Evolutionary conservation across 2,329 filamentous ascomycete species (phyloP), one percentile per base, ranked within the genome.

Genomic region (Ramichloridium luteum): DNA sequence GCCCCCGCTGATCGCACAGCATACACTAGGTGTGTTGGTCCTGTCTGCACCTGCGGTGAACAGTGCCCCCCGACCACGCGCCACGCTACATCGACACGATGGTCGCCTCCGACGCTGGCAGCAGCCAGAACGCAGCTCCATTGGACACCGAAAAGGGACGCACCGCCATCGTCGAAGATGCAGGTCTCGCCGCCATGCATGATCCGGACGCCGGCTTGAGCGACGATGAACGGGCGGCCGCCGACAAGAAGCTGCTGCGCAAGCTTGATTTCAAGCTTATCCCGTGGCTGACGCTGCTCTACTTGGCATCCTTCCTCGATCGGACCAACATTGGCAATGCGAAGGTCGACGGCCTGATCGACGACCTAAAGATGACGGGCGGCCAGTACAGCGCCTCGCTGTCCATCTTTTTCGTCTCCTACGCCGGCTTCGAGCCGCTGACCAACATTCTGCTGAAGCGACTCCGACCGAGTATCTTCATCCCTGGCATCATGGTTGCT

Each of bases 401-500:
- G 6, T 81, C 79, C 22, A 78, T 93, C 46, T 93, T 93, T 61
- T 93, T 93, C 60, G 67, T 92, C 32, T 84, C 80, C 1, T 93
- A 93, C 53, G 70, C 81, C 2, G 57, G 85, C 16, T 85, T 83
- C 39, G 83, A 90, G 54, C 74, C 76, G 0, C 46, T 85, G 28
- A 85, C 81, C 38, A 90, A 92, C 53, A 64, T 90, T 27, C 56
- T 92, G 15, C 72, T 92, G 34, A 92, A 90, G 59, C 67, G 67
- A 12, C 59, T 83, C 39, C 69, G 73, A 1, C 85, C 84, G 0
- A 81, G 77, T 25, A 58, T 86, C 36, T 93, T 92, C 40, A 42
- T 49, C 31, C 80, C 85, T 1, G 61, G 70, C 13, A 92, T 90
- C 46, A 90, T 93, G 78, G 67, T 70, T 44, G 62, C 69, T 2